A percentile compares a stretch with the other conserved stretches of the same genome.
Evolutionary conservation across 495 filamentous ascomycete species (phyloP).

Genomic region (Ascobolus immersus): DNA sequence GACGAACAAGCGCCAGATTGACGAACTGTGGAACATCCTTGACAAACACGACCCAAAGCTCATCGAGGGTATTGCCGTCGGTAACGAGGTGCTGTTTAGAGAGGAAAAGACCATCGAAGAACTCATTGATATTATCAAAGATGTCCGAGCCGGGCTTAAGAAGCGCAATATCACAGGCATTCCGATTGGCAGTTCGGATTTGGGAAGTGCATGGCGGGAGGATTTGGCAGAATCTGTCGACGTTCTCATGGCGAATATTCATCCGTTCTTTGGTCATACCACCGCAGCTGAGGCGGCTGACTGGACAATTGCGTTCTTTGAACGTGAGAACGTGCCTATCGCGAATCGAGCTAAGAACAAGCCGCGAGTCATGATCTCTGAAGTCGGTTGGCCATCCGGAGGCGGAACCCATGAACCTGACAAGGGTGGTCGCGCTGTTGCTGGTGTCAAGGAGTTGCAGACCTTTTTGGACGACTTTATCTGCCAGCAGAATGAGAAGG

Average conservation of each 20-base stretch:
- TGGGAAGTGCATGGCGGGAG: constrained; percentile 67
- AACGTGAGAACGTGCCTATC: constrained; percentile 32
- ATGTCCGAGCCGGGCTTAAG: constrained; percentile 48
- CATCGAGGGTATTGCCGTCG: constrained; percentile 72
- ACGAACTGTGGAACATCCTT: constrained; percentile 57
- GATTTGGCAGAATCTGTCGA: constrained; percentile 44
- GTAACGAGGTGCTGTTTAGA: constrained; percentile 82
- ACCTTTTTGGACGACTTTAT: constrained; percentile 65
- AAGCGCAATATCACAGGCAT: constrained; percentile 34
- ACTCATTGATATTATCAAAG: constrained; percentile 37
- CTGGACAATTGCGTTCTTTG: constrained; percentile 76
- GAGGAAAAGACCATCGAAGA: constrained; percentile 37
- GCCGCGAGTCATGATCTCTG: constrained; percentile 48
- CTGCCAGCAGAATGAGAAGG: constrained; percentile 50
- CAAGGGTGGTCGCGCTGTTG: constrained; percentile 33
- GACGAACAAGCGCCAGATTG: constrained; percentile 57
- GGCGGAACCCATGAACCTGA: constrained; percentile 53
- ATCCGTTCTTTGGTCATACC: constrained; percentile 85
- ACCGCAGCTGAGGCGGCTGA: constrained; percentile 36
- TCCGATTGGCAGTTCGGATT: constrained; percentile 65
- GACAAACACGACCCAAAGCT: constrained; percentile 35
- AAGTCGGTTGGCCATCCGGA: constrained; percentile 75
- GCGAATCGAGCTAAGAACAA: constrained; percentile 30
- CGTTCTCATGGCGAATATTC: constrained; percentile 85
- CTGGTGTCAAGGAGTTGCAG: constrained; percentile 66